Conservation (phyloP, 345 rosid species). For the Psidium friedrichsthalianum region DNA sequence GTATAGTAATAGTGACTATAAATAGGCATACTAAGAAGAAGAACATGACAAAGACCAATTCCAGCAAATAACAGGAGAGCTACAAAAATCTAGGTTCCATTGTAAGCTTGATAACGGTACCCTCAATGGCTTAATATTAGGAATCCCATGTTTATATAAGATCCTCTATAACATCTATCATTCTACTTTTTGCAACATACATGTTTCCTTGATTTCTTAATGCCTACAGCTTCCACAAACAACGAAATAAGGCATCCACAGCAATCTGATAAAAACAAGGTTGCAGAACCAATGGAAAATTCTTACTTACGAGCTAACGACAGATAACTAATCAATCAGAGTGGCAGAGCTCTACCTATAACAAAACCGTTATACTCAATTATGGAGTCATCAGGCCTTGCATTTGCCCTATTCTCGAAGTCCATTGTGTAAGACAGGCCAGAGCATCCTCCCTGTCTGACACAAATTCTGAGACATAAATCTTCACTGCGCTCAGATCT, state of each 20-base stretch:
- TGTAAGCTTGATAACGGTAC: neutral
- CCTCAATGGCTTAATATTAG: neutral
- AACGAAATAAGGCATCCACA: neutral
- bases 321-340: neutral
- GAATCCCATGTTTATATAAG: neutral
- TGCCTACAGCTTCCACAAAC: neutral
- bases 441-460: conserved; percentile 89
- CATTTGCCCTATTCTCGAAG: conserved; percentile 50
- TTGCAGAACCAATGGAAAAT: neutral
- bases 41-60: neutral
- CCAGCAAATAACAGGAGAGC: neutral
- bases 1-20: neutral
- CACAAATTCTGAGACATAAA: conserved; percentile 86
- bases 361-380: conserved; percentile 68
- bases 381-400: conserved; percentile 73
- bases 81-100: neutral
- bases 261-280: neutral
- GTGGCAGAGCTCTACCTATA: conserved; percentile 34
- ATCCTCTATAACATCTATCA: neutral
- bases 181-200: neutral
- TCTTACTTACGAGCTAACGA: neutral
- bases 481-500: conserved; percentile 58
- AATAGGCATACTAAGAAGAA: neutral
- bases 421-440: conserved; percentile 99
- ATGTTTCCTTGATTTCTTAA: neutral